Conservation (phyloP, 2,329 filamentous ascomycete genomes). For the Hypoxylon sp. region DNA sequence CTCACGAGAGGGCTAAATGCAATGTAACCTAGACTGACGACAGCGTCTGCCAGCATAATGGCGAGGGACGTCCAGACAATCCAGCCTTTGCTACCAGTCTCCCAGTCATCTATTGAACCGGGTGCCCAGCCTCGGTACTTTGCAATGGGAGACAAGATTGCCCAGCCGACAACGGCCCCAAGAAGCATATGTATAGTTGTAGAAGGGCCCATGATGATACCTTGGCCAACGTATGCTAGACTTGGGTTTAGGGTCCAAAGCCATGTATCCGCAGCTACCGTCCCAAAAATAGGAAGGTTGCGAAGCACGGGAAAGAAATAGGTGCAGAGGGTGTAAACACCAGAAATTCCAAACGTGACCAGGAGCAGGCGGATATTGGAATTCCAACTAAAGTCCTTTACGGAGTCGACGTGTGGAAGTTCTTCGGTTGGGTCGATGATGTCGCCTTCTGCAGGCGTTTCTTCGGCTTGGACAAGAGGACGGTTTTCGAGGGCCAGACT, state of each 20-base stretch:
- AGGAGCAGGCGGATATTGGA: constrained; percentile 63
- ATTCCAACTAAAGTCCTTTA: constrained; percentile 52
- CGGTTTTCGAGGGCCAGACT: constrained; percentile 46
- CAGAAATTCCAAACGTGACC: constrained; percentile 66
- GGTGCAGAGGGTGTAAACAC: constrained; percentile 77
- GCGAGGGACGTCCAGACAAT: constrained; percentile 96
- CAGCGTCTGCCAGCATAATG: constrained; percentile 94
- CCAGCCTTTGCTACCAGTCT: constrained; percentile 94
- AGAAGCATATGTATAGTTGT: constrained; percentile 96
- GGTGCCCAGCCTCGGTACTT: constrained; percentile 89
- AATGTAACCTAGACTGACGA: constrained; percentile 86
- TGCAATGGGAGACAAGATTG: constrained; percentile 84
- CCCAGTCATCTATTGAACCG: constrained; percentile 87
- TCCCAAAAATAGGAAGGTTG: constrained; percentile 86
- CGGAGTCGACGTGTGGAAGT: constrained; percentile 42
- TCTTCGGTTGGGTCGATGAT: constrained; percentile 34
- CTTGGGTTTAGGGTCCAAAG: constrained; percentile 97
- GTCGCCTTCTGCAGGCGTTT: constrained; percentile 34
- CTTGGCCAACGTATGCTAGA: constrained; percentile 95
- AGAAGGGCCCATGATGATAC: constrained; percentile 96
- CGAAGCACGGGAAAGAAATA: constrained; percentile 90
- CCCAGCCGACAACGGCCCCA: constrained; percentile 90
- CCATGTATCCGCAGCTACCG: constrained; percentile 77
- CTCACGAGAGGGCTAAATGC: constrained; percentile 68
- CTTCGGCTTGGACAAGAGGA: constrained; percentile 37